Percentiles rank a stretch among this genome's conserved stretches.
Conservation (phyloP, 2,329 filamentous ascomycete genomes). For the Ophiostoma tasmaniense region DNA sequence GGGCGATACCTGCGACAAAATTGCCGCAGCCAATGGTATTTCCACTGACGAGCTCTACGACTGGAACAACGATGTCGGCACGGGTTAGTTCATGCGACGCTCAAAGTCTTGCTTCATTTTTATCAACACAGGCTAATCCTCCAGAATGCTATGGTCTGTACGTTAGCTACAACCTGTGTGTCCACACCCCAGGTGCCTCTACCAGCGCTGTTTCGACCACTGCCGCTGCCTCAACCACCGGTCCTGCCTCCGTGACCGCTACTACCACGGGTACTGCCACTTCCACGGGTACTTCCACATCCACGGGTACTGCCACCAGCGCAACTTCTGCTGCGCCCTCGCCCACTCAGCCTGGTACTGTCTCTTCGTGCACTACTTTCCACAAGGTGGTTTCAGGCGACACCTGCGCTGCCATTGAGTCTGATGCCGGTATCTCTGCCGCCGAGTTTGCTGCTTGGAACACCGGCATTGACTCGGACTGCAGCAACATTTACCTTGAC, state of each 20-base stretch:
- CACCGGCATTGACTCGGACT: conserved; percentile 8
- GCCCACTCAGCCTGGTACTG: conserved; percentile 7
- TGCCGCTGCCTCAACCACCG: background rate
- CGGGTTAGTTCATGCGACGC: background rate
- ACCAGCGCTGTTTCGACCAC: background rate
- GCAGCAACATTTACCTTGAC: conserved; percentile 13
- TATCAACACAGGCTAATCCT: background rate
- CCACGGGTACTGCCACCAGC: background rate
- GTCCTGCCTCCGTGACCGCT: background rate
- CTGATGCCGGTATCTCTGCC: background rate
- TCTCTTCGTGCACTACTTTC: conserved; percentile 11
- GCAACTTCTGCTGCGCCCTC: background rate
- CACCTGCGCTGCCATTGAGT: conserved; percentile 12
- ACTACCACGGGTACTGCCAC: background rate
- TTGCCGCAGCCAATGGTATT: background rate
- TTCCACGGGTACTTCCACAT: too few species aligned
- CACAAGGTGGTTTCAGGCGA: conserved; percentile 13
- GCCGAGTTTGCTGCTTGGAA: conserved; percentile 14
- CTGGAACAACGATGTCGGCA: background rate
- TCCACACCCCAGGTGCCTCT: background rate
- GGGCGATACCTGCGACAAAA: background rate
- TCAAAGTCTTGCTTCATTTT: background rate
- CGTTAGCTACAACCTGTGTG: background rate
- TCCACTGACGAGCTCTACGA: background rate
- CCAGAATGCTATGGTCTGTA: background rate